These are phyloP conservation scores for Stemphylium lycopersici DNA, from an alignment of 2,329 filamentous ascomycete genomes.

Conservation along the genomic window DNA sequence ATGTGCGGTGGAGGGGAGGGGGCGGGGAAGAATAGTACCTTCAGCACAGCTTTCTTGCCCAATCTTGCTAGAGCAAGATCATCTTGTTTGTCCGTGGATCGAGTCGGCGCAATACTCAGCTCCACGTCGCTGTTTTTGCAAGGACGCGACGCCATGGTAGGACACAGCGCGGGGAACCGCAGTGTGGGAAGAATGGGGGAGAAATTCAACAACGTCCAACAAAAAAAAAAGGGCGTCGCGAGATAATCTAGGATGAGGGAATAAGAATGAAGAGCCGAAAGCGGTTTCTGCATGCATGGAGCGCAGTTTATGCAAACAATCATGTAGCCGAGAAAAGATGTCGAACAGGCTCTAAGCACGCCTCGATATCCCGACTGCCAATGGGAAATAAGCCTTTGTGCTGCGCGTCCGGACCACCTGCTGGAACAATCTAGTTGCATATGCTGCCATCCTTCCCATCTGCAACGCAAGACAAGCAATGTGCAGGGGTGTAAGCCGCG, in stretches of 20 bases:
- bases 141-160: slow-evolving; percentile 15
- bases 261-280: background rate
- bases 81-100: slow-evolving; percentile 21
- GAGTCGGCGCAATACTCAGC: slow-evolving; percentile 11
- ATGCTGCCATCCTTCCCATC: background rate
- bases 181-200: background rate
- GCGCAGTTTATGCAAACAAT: slow-evolving; percentile 1
- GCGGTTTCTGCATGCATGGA: slow-evolving; percentile 1
- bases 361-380: slow-evolving; percentile 8
- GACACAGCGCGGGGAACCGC: background rate
- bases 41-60: slow-evolving; percentile 33
- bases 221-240: background rate
- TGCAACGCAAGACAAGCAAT: slow-evolving; percentile 10
- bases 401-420: slow-evolving; percentile 17
- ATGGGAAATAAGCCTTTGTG: slow-evolving; percentile 2
- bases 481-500: slow-evolving; percentile 10
- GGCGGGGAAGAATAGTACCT: slow-evolving; percentile 11
- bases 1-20: background rate
- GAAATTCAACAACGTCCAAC: background rate
- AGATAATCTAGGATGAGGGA: background rate
- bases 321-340: slow-evolving; percentile 4
- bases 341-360: slow-evolving; percentile 1
- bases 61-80: slow-evolving; percentile 26
- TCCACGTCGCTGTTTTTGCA: slow-evolving; percentile 21
- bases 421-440: slow-evolving; percentile 17